Evolutionary conservation across 306 rosid species (phyloP), one percentile per base, ranked within the genome.

Genomic region (Vigna nakashimae): DNA sequence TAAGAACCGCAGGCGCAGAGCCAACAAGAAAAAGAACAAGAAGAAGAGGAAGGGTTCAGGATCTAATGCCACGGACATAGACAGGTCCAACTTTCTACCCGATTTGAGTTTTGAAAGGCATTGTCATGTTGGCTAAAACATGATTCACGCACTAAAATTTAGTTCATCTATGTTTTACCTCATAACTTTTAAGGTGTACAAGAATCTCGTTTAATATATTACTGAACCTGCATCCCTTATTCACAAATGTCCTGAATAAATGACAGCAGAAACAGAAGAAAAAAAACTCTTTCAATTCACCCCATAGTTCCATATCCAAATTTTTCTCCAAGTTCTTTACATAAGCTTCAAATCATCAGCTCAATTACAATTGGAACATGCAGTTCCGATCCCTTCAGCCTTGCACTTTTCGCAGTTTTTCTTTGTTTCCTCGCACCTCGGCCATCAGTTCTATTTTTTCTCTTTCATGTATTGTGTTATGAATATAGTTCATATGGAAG

Each of bases 1-100:
- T 20, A 66, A 77, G 66, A 88, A 85, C 12, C 65, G 71, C n/a
- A 86, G 15, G 60, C 91, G 82, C 34, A 79, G 75, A 69, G 82
- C 87, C 30, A 91, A 87, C 58, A 94, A 78, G 87, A 84, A 74
- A 50, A 95, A 79, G 69, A 66, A 42, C 12, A 42, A 66, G 34
- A 66, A 22, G 55, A 87, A 43, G 69, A 87, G 26, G 65, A 78
- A 70, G 28, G 85, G 73, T 69, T 66, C 59, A 7, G 73, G 57
- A 68, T 22, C 57, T 24, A 26, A 26, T 43, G 18, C 38, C 69
- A 14, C 22, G 7, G 73, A 45, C 48, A 65, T 80, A 18, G 30
- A 80, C 84, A 65, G 79, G 84, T 80, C 56, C 65, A 43, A 45
- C 75, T 55, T 73, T 73, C 60, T 64, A 15, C 40, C 22, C 11